Conservation (phyloP, 169 alveolate species). For the Plasmodium yoelii region DNA sequence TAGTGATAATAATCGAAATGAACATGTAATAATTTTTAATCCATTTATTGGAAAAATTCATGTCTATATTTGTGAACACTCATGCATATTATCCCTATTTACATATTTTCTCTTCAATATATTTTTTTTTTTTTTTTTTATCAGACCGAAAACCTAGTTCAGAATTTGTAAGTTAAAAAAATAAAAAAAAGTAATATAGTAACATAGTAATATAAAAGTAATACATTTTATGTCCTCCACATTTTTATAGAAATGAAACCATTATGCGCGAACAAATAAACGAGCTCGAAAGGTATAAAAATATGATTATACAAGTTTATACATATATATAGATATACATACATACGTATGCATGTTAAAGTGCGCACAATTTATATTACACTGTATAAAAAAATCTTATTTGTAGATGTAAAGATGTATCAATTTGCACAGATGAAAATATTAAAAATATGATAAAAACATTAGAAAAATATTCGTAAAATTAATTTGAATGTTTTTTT, state of each 20-base stretch:
- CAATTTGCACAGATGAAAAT: slow-evolving; percentile 72
- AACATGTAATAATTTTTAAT: slow-evolving; percentile 17
- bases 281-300: slow-evolving; percentile 49
- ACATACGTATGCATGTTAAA: background rate
- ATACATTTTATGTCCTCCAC: background rate
- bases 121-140: slow-evolving; percentile 16
- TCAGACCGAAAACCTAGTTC: slow-evolving; percentile 2
- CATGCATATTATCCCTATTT: background rate
- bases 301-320: background rate
- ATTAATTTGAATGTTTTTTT: slow-evolving; percentile 1
- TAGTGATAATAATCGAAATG: slow-evolving; percentile 2
- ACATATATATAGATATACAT: too few relatives aligned
- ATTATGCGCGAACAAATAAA: slow-evolving; percentile 33
- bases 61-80: background rate
- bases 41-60: background rate
- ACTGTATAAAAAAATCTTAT: slow-evolving; percentile 13
- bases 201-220: background rate
- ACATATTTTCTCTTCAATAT: background rate
- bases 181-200: slow-evolving; percentile 5
- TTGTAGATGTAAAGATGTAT: slow-evolving; percentile 67
- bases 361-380: slow-evolving; percentile 4
- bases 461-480: slow-evolving; percentile 56
- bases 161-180: slow-evolving; percentile 47
- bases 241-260: slow-evolving; percentile 30
- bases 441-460: slow-evolving; percentile 56